Evolutionary conservation across 2,329 filamentous ascomycete genomes (phyloP).

Genomic region (Fusarium nelsonii): DNA sequence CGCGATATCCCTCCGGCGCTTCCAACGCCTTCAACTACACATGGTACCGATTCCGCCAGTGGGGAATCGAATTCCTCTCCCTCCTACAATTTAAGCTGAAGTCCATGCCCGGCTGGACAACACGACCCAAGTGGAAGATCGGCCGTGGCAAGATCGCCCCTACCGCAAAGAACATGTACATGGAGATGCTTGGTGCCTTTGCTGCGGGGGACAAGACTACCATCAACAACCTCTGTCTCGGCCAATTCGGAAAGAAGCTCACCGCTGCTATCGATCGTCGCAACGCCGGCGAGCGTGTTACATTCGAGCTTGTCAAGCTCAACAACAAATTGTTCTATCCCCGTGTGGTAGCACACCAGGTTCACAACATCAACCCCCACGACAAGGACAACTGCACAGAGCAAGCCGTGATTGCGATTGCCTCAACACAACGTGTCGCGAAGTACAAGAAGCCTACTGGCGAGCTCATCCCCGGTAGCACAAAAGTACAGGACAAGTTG

Average conservation of each 20-base stretch:
- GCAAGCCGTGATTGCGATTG: slow-evolving; percentile 71
- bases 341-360: slow-evolving; percentile 67
- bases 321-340: slow-evolving; percentile 58
- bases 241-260: slow-evolving; percentile 65
- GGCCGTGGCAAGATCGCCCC: slow-evolving; percentile 59
- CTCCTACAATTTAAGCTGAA: slow-evolving; percentile 57
- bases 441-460: slow-evolving; percentile 56
- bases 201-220: slow-evolving; percentile 67
- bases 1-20: slow-evolving; percentile 50
- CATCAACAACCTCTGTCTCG: slow-evolving; percentile 66
- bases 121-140: slow-evolving; percentile 59
- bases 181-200: slow-evolving; percentile 70
- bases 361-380: slow-evolving; percentile 60
- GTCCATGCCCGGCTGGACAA: slow-evolving; percentile 60
- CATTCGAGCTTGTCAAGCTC: slow-evolving; percentile 69
- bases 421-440: slow-evolving; percentile 66
- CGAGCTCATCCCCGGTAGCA: slow-evolving; percentile 59
- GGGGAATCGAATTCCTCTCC: slow-evolving; percentile 51
- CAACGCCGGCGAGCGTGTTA: slow-evolving; percentile 57
- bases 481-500: slow-evolving; percentile 65
- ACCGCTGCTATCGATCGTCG: slow-evolving; percentile 66
- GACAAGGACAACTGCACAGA: slow-evolving; percentile 56
- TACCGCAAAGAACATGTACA: slow-evolving; percentile 70
- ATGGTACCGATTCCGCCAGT: slow-evolving; percentile 54
- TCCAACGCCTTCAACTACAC: slow-evolving; percentile 53